phyloP scores from a whole-genome alignment of 2,329 filamentous ascomycete genomes.

The Pseudocercospora ulei region DNA sequence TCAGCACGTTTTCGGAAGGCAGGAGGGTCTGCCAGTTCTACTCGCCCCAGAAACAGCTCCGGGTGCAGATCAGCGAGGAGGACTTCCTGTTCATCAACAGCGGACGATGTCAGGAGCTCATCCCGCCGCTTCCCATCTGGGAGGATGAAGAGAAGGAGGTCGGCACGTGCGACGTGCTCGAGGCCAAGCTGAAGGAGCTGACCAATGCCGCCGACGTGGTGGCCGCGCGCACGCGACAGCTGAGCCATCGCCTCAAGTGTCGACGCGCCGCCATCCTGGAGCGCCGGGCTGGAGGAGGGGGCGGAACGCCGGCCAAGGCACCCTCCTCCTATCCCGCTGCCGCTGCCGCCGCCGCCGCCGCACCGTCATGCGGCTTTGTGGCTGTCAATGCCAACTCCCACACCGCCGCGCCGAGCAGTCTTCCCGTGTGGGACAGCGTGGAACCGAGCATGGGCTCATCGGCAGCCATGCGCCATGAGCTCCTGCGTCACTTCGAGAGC shows the following conservation, averaged over 20 bases:
- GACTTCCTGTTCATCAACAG: slow-evolving; percentile 77
- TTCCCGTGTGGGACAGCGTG: slow-evolving; percentile 28
- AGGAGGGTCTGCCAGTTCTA: slow-evolving; percentile 68
- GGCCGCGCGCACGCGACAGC: slow-evolving; percentile 60
- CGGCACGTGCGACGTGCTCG: slow-evolving; percentile 71
- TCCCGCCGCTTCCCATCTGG: slow-evolving; percentile 67
- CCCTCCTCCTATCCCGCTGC: slow-evolving; percentile 29
- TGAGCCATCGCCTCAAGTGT: slow-evolving; percentile 70
- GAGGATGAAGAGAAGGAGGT: slow-evolving; percentile 82
- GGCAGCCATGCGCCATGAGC: slow-evolving; percentile 48
- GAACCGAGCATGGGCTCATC: slow-evolving; percentile 37
- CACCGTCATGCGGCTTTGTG: slow-evolving; percentile 42
- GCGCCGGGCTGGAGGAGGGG: slow-evolving; percentile 44
- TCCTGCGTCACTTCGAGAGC: slow-evolving; percentile 55
- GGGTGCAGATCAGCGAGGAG: slow-evolving; percentile 78
- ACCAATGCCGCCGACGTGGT: slow-evolving; percentile 69
- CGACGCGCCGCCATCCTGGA: slow-evolving; percentile 63
- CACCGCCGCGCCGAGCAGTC: slow-evolving; percentile 23
- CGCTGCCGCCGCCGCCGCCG: slow-evolving; percentile 24
- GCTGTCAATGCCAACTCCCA: slow-evolving; percentile 45
- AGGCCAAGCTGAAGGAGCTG: slow-evolving; percentile 64
- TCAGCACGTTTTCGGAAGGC: slow-evolving; percentile 60
- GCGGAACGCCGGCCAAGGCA: slow-evolving; percentile 33
- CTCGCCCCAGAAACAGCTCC: slow-evolving; percentile 58
- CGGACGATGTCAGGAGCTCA: slow-evolving; percentile 71